Base-by-base conservation (phyloP, 2,329 filamentous ascomycete genomes). In the Massarina eburnea region DNA sequence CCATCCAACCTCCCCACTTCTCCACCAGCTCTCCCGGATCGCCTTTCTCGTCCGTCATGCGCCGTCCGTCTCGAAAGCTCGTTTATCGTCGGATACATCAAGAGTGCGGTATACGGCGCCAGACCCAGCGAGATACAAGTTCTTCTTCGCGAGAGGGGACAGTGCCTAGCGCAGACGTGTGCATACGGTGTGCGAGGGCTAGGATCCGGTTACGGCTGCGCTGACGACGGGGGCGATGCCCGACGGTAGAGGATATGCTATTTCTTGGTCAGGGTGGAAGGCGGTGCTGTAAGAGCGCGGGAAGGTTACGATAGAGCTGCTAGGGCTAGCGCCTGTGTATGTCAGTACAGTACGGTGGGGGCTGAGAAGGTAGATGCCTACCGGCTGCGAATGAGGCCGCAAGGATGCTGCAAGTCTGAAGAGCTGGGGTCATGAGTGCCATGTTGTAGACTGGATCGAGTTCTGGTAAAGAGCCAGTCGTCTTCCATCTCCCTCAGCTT, bases 381-480 rank as follows among this genome's bases (percentile, higher is more conserved):
- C 53, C 54, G 8, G 56, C 56, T 47, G 54, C 54, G 8, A 56
- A 36, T 2, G 58, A 42, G 8, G 51, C 45, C 20, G 54, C 54
- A n/a, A 61, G 45, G 29, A 61, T 51, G 38, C 48, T 54, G 48
- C 50, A 54, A 1, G 56, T 54, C 29, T 61, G 54, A 0, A 61
- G 45, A 10, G 46, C 39, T 2, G 51, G 48, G 3, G 46, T 56
- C 32, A 56, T 5, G 2, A 27, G 19, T 35, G 33, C 33, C 33
- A 35, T 35, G 8, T 8, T 29, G 26, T 8, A 29, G 8, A 14
- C 14, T 8, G 26, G 14, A 14, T 29, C 8, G 26, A 29, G 26
- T 29, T 29, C n/a, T n/a, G n/a, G n/a, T n/a, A n/a, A n/a, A n/a
- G n/a, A n/a, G n/a, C n/a, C n/a, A n/a, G n/a, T n/a, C n/a, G n/a